A percentile compares a stretch with the other conserved stretches of the same genome.
Evolutionary conservation across 306 rosid genomes (phyloP).

Genomic region (Gastrolobium bilobum): DNA sequence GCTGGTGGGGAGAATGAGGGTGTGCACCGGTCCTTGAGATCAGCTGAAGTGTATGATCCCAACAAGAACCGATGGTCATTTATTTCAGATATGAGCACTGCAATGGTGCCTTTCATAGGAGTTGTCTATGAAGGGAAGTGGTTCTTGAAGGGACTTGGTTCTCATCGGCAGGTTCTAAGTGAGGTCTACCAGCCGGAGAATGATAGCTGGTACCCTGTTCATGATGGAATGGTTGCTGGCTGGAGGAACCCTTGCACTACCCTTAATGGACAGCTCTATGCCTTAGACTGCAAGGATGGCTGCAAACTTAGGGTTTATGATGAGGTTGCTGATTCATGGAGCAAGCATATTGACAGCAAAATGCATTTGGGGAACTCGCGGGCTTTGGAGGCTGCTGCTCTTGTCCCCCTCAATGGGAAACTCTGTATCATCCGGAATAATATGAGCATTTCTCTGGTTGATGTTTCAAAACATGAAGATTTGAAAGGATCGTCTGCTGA

Average conservation of each 20-base stretch:
- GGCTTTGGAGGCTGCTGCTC: constrained; percentile 83
- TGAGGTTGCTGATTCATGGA: constrained; percentile 72
- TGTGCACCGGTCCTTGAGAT: constrained; percentile 74
- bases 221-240: constrained; percentile 84
- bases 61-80: constrained; percentile 88
- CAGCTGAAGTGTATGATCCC: constrained; percentile 89
- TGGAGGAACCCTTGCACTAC: constrained; percentile 88
- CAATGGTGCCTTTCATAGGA: constrained; percentile 90
- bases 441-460: constrained; percentile 85
- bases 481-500: constrained; percentile 64
- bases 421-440: constrained; percentile 80
- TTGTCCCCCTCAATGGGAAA: constrained; percentile 78
- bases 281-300: constrained; percentile 87
- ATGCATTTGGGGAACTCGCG: constrained; percentile 77
- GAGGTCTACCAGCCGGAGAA: constrained; percentile 83
- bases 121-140: constrained; percentile 86
- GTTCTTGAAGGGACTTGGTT: constrained; percentile 85
- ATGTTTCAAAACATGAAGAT: constrained; percentile 67
- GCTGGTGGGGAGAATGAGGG: constrained; percentile 94
- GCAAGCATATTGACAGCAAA: constrained; percentile 75
- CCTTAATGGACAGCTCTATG: constrained; percentile 78
- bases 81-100: constrained; percentile 88
- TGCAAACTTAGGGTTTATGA: constrained; percentile 78
- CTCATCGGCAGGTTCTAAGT: constrained; percentile 83
- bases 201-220: constrained; percentile 77